Evolutionary conservation across 164 flowering plant species (phyloP).

Genomic region (Brasenia schreberi): DNA sequence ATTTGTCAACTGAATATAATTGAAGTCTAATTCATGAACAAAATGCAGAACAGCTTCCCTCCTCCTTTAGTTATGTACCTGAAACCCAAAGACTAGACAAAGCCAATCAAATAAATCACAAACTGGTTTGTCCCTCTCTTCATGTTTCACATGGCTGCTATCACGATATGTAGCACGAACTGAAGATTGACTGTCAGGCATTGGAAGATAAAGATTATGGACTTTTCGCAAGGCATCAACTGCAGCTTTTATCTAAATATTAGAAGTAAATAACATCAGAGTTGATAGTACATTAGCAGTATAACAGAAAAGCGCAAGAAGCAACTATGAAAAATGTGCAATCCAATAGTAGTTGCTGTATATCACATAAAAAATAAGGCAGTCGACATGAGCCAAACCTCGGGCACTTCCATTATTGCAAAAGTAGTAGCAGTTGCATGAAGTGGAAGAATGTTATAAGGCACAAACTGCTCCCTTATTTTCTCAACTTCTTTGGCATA

Average conservation of each 20-base stretch:
- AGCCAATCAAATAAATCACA: constrained; percentile 95
- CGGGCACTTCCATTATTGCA: constrained; percentile 87
- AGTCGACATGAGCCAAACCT: constrained; percentile 36
- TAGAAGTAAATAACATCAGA: no score
- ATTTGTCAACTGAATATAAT: no score
- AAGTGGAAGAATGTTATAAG: constrained; percentile 83
- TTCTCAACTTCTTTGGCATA: constrained; percentile 65
- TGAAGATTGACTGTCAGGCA: background rate
- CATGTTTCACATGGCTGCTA: no score
- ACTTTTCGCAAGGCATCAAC: constrained; percentile 55
- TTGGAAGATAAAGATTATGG: constrained; percentile 49
- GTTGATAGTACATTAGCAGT: no score
- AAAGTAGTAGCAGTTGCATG: constrained; percentile 60
- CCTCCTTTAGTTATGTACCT: no score
- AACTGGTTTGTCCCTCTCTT: constrained; percentile 32
- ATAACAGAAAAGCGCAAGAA: no score
- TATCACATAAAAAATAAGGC: background rate
- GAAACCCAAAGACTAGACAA: constrained; percentile 77
- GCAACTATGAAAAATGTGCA: no score
- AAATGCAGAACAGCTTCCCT: no score
- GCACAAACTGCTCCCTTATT: constrained; percentile 53
- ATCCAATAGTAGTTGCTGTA: no score
- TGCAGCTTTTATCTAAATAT: constrained; percentile 72
- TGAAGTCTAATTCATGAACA: no score
- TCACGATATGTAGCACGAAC: background rate